Evolutionary conservation across 2,329 filamentous ascomycete species (phyloP), one percentile per base, ranked within the genome.

Genomic region (Aureobasidium sp.): DNA sequence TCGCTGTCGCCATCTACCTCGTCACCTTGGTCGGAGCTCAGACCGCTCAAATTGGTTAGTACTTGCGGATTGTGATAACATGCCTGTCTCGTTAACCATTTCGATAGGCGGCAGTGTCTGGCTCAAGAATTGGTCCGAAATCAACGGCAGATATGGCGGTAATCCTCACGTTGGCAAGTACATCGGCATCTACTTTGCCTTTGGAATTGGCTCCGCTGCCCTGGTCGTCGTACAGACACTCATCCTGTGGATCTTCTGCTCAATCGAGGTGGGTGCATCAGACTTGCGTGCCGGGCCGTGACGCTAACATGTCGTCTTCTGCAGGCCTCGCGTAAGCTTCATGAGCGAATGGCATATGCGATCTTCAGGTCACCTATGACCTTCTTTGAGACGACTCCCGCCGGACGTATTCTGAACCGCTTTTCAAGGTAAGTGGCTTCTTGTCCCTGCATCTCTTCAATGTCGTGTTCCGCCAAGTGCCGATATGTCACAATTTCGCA

Each of bases 231-330:
- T 95, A 34, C 94, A 97, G 76, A 97, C 93, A 6, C 79, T 99
- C 68, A 91, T 99, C 66, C 81, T 99, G 31, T 99, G 94, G 94
- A 97, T 99, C 67, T 97, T 99, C 78, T 99, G 95, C 78, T 97
- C 94, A 5, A 99, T 99, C 65, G 94, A 99, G 84, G 88, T 90
- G 79, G 70, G 80, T 62, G 61, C 61, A 62, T 62, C 22, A 57
- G 15, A 37, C 39, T 34, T 45, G 37, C 44, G 34, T 39, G 4
- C 39, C 61, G 63, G 61, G 36, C 56, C 44, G 47, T 55, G 29
- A 34, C 36, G 66, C 68, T 70, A 65, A 68, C 56, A 64, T 61
- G 61, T 44, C 42, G 56, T 47, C 57, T 41, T 31, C 22, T 61
- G 44, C 66, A 90, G 86, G 94, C 94, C 56, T 97, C 93, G 22